Conservation (phyloP, 345 rosid genomes). For the Sapria himalayana region DNA sequence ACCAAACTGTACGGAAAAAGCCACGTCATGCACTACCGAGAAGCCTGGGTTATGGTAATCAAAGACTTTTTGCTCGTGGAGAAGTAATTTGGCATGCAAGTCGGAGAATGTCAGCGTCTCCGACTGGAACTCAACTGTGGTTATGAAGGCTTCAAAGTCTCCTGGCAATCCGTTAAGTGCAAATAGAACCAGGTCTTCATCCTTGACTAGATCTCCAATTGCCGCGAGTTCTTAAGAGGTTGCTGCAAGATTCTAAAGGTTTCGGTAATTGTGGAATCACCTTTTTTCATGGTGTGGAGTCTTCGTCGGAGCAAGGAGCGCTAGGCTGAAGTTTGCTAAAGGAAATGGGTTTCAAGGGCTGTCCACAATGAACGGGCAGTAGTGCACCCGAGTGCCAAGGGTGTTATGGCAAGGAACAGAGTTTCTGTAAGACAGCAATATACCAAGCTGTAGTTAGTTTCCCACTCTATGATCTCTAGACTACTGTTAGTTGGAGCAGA, state of each 20-base stretch:
- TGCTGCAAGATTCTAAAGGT: background rate
- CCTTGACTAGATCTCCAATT: background rate
- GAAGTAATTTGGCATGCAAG: background rate
- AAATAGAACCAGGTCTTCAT: background rate
- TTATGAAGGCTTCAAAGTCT: background rate
- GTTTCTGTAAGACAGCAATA: background rate
- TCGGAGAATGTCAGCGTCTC: background rate
- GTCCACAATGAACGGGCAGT: background rate
- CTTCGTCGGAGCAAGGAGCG: background rate
- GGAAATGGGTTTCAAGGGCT: background rate
- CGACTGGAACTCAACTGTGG: background rate
- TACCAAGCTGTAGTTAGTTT: background rate
- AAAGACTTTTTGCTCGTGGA: background rate
- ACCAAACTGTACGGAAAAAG: too few species aligned
- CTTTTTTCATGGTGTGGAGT: background rate
- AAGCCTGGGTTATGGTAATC: background rate
- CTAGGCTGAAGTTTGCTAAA: background rate
- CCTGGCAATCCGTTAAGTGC: background rate
- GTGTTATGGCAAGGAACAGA: background rate
- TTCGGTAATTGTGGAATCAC: background rate
- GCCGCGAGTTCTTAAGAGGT: background rate
- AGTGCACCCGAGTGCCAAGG: background rate
- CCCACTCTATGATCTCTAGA: too few species aligned
- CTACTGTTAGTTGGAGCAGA: too few species aligned
- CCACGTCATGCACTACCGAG: too few species aligned